A percentile compares a stretch with the other conserved stretches of the same genome.
Evolutionary conservation across 371 early-diverging fungal species (phyloP).

Genomic region (Zancudomyces culisetae): DNA sequence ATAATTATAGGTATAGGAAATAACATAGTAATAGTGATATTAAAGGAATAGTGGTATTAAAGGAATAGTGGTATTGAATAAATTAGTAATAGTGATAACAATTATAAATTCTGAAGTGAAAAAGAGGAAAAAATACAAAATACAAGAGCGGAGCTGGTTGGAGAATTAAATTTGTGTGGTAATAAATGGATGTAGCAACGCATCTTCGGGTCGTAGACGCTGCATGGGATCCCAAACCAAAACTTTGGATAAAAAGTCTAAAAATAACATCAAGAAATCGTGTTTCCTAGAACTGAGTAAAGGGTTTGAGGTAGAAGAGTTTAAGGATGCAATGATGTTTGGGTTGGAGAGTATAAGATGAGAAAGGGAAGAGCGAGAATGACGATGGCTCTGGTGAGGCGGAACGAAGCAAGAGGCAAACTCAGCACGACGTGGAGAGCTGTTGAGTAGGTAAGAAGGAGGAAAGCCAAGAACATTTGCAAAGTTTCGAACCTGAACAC

Average conservation of each 20-base stretch:
- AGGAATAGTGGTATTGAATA: neutral
- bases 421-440: constrained; percentile 50
- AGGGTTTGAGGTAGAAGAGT: neutral
- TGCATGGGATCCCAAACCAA: constrained; percentile 80
- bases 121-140: neutral
- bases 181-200: constrained; percentile 47
- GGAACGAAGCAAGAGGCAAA: constrained; percentile 22
- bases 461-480: constrained; percentile 83
- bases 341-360: constrained; percentile 9
- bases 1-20: neutral
- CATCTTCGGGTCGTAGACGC: constrained; percentile 75
- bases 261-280: neutral
- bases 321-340: neutral
- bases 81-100: neutral
- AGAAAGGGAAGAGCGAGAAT: neutral
- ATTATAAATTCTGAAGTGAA: neutral
- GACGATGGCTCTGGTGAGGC: neutral
- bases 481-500: constrained; percentile 81
- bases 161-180: neutral
- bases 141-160: neutral
- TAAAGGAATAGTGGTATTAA: neutral
- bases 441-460: constrained; percentile 46
- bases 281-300: neutral
- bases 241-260: constrained; percentile 35
- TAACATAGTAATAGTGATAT: neutral